Evolutionary conservation across 306 rosid species (phyloP).

Genomic region (Oxytropis ochrocephala): DNA sequence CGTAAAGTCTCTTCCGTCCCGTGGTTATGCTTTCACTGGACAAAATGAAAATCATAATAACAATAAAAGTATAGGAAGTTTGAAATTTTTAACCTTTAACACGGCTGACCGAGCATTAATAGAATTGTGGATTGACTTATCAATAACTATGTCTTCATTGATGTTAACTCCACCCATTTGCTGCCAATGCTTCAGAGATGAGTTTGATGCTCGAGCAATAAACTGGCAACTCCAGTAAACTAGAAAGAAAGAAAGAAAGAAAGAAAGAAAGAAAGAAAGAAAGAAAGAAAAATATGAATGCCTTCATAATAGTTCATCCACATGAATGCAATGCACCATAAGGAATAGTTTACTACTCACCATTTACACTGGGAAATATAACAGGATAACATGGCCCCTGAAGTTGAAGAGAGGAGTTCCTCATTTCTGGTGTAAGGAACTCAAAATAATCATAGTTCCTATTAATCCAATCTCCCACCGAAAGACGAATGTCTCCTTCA

Average conservation of each 20-base stretch:
- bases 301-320: background rate
- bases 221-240: slow-evolving; percentile 98
- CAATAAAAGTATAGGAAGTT: background rate
- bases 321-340: background rate
- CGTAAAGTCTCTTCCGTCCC: background rate
- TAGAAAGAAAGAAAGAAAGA: too few species aligned
- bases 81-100: background rate
- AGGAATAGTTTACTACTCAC: slow-evolving; percentile 38
- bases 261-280: too few species aligned
- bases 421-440: slow-evolving; percentile 90
- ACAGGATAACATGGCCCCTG: slow-evolving; percentile 99
- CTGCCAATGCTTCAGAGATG: slow-evolving; percentile 86
- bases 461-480: slow-evolving; percentile 65
- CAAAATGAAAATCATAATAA: background rate
- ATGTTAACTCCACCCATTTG: slow-evolving; percentile 87
- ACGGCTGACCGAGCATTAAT: slow-evolving; percentile 87
- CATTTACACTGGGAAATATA: slow-evolving; percentile 93
- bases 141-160: slow-evolving; percentile 73
- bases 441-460: slow-evolving; percentile 76
- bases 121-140: slow-evolving; percentile 75
- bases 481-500: slow-evolving; percentile 72
- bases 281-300: background rate
- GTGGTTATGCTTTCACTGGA: too few species aligned
- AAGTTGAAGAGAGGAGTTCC: slow-evolving; percentile 88
- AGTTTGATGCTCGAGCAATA: slow-evolving; percentile 79